Conservation (phyloP, 768 basidiomycete genomes). For the Multifurca ochricompacta region DNA sequence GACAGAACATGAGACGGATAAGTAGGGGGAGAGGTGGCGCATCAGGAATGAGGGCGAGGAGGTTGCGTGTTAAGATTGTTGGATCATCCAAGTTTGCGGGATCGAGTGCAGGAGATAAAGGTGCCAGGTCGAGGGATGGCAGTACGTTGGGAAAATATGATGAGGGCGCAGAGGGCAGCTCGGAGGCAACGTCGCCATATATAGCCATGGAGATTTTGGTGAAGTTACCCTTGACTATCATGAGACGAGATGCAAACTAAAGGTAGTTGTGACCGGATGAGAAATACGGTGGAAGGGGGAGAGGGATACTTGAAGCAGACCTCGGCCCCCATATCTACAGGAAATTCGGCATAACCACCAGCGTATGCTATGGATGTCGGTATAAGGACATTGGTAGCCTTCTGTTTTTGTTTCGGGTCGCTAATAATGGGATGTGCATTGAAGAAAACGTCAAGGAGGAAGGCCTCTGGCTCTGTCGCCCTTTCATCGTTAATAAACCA, state of each 20-base stretch:
- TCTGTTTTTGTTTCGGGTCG: constrained; percentile 48
- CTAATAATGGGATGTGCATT: constrained; percentile 52
- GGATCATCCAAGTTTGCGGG: constrained; percentile 55
- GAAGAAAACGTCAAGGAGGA: constrained; percentile 69
- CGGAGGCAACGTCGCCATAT: constrained; percentile 47
- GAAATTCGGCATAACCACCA: constrained; percentile 59
- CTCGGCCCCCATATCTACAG: constrained; percentile 62
- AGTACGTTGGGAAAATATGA: constrained; percentile 38
- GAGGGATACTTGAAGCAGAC: constrained; percentile 32
- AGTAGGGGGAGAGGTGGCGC: constrained; percentile 57
- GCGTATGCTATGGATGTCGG: constrained; percentile 66
- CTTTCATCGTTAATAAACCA: constrained; percentile 31
- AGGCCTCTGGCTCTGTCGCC: constrained; percentile 62
- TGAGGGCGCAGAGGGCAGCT: constrained; percentile 30
- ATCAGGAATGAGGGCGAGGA: constrained; percentile 54
- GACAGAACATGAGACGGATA: constrained; percentile 67
- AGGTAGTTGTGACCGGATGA: background rate
- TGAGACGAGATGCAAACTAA: constrained; percentile 66
- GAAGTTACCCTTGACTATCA: constrained; percentile 77
- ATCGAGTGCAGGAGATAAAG: constrained; percentile 48
- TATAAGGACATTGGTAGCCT: constrained; percentile 62
- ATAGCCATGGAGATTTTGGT: constrained; percentile 55
- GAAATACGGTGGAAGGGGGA: constrained; percentile 1
- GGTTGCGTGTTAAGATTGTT: constrained; percentile 48
- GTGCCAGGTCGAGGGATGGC: constrained; percentile 28